phyloP scores from a whole-genome alignment of 2,329 filamentous ascomycete genomes.

The Exophiala aquamarina region DNA sequence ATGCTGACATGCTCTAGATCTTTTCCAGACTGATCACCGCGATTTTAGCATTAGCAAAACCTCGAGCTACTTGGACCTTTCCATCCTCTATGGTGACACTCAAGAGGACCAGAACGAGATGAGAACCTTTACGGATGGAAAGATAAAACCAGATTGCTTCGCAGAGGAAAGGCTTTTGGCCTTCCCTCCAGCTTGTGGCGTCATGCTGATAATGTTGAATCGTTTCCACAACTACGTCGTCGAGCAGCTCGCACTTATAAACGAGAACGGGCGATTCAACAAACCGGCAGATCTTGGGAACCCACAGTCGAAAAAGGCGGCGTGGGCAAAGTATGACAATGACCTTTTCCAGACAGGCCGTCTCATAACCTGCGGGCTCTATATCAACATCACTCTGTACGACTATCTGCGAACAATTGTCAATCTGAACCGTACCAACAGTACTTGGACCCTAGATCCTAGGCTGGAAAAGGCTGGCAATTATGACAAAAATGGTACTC shows the following conservation, averaged over 20 bases:
- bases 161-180: conserved; percentile 69
- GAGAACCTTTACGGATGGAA: conserved; percentile 67
- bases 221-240: conserved; percentile 84
- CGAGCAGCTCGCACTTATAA: conserved; percentile 76
- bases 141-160: conserved; percentile 71
- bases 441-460: conserved; percentile 79
- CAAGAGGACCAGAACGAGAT: conserved; percentile 51
- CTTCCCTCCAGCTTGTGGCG: conserved; percentile 70
- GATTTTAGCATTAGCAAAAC: conserved; percentile 64
- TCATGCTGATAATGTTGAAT: conserved; percentile 71
- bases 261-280: conserved; percentile 76
- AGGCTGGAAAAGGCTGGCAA: conserved; percentile 65
- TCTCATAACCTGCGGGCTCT: conserved; percentile 71
- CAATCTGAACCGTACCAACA: conserved; percentile 69
- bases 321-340: conserved; percentile 70
- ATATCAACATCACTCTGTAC: conserved; percentile 74
- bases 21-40: conserved; percentile 67
- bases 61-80: conserved; percentile 70
- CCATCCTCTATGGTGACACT: conserved; percentile 68
- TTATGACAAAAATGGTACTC: conserved; percentile 57
- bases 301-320: conserved; percentile 49
- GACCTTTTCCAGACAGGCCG: conserved; percentile 78
- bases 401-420: conserved; percentile 80
- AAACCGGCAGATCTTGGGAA: conserved; percentile 56
- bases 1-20: conserved; percentile 43